These are phyloP conservation scores for Cordyceps javanica DNA, from an alignment of 2,329 filamentous ascomycete species.

Conservation along the genomic window DNA sequence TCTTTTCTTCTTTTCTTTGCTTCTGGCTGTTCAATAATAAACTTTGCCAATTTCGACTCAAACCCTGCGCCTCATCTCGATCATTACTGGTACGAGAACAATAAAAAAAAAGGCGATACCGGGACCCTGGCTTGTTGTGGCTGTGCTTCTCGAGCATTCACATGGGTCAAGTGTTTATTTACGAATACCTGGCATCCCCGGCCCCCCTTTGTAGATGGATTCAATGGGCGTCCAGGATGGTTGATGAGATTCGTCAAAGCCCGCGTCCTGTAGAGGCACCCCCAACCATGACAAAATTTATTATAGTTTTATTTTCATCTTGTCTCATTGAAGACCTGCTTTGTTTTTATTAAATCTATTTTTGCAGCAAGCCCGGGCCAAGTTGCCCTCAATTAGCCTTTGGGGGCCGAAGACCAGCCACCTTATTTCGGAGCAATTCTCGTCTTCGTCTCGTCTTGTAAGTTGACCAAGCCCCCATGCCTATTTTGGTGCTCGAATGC, in stretches of 20 bases:
- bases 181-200: neutral
- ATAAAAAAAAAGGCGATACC: too few relatives aligned
- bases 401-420: conserved; percentile 1
- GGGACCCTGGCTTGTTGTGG: neutral
- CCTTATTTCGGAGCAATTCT: neutral
- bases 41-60: neutral
- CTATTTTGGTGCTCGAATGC: neutral
- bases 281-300: neutral
- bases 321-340: too few relatives aligned
- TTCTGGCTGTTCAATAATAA: neutral
- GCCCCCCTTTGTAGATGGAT: too few relatives aligned
- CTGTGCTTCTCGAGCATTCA: neutral
- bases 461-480: neutral
- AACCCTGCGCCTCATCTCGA: neutral
- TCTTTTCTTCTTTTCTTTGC: neutral
- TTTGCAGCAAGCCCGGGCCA: neutral
- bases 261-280: too few relatives aligned
- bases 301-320: too few relatives aligned
- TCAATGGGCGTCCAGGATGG: neutral
- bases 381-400: neutral
- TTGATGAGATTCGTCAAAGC: conserved; percentile 3
- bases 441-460: neutral
- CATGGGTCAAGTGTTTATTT: too few relatives aligned
- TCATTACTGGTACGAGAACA: too few relatives aligned
- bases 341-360: too few relatives aligned